These are phyloP conservation scores for Hygrophorus pudorinus DNA, from an alignment of 768 basidiomycete species.

Conservation along the genomic window DNA sequence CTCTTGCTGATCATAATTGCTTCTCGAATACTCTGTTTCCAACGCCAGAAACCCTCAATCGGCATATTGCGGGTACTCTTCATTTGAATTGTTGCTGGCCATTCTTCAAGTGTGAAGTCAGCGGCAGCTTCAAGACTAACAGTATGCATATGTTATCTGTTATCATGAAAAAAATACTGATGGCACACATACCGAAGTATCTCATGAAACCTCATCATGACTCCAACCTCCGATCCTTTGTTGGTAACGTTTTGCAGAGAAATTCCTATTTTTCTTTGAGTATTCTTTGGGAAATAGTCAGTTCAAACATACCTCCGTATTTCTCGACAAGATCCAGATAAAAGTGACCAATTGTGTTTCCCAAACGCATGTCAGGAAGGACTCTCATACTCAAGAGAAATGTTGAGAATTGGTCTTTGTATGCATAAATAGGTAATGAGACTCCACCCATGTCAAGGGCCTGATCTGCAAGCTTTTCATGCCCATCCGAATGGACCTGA, in stretches of 20 bases:
- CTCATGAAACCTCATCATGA: constrained; percentile 1
- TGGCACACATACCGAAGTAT: constrained; percentile 5
- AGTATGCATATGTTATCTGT: no score
- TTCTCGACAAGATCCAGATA: constrained; percentile 15
- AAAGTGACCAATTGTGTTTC: constrained; percentile 13
- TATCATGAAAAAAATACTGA: neutral
- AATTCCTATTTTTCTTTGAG: constrained; percentile 5
- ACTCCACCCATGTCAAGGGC: constrained; percentile 15
- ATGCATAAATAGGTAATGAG: constrained; percentile 15
- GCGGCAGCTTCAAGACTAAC: no score
- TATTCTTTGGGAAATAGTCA: no score
- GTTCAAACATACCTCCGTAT: constrained; percentile 7
- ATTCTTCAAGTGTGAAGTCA: no score
- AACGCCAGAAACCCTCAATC: constrained; percentile 17
- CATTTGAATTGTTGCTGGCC: constrained; percentile 11
- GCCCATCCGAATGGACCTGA: constrained; percentile 16
- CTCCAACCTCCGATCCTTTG: constrained; percentile 1
- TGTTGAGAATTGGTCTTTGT: constrained; percentile 13
- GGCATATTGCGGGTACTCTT: constrained; percentile 16
- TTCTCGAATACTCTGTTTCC: constrained; percentile 5
- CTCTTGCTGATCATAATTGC: neutral
- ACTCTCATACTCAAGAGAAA: constrained; percentile 8
- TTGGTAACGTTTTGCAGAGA: constrained; percentile 13
- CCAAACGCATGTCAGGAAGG: constrained; percentile 12
- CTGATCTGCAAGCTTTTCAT: constrained; percentile 16